Percentiles rank a stretch among this genome's conserved stretches.
phyloP scores from a whole-genome alignment of 1,284 basidiomycete genomes.

The Neonothopanus nambi region DNA sequence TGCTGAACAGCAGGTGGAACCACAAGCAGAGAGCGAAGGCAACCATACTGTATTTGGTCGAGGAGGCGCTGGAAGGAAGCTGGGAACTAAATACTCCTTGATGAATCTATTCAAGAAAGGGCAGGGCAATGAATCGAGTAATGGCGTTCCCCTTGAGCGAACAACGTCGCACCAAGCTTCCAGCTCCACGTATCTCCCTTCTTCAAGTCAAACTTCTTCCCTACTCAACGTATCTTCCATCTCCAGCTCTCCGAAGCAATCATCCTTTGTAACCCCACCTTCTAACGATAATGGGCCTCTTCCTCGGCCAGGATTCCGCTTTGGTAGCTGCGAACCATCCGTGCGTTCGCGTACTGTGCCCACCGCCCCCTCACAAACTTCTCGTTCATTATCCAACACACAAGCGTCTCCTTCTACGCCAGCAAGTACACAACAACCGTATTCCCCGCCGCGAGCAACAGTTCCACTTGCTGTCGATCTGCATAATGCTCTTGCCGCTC shows the following conservation, averaged over 20 bases:
- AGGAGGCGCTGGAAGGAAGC: conserved; percentile 33
- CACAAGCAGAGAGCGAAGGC: conserved; percentile 25
- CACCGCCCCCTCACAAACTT: conserved; percentile 12
- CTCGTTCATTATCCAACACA: conserved; percentile 8
- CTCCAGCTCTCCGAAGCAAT: conserved; percentile 10
- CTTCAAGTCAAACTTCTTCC: conserved; percentile 20
- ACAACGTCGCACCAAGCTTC: conserved; percentile 20
- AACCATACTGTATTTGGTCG: conserved; percentile 29
- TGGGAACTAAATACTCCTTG: conserved; percentile 56
- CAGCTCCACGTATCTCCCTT: conserved; percentile 16
- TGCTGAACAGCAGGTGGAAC: conserved; percentile 34
- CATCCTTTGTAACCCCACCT: conserved; percentile 7
- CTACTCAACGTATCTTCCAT: conserved; percentile 3
- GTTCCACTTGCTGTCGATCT: conserved; percentile 39
- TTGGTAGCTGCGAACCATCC: conserved; percentile 33
- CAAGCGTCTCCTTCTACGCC: conserved; percentile 6
- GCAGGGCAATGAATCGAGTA: conserved; percentile 34
- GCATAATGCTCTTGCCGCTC: conserved; percentile 37
- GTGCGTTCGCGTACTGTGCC: conserved; percentile 21
- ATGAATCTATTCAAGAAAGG: conserved; percentile 62
- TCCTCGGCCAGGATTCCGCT: conserved; percentile 27
- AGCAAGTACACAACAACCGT: conserved; percentile 12
- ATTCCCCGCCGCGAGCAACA: conserved; percentile 27
- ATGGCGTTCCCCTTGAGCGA: conserved; percentile 21
- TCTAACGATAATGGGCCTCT: conserved; percentile 19